These are phyloP conservation scores for Calocybe cyanea DNA, from an alignment of 768 basidiomycete genomes.

Conservation along the genomic window DNA sequence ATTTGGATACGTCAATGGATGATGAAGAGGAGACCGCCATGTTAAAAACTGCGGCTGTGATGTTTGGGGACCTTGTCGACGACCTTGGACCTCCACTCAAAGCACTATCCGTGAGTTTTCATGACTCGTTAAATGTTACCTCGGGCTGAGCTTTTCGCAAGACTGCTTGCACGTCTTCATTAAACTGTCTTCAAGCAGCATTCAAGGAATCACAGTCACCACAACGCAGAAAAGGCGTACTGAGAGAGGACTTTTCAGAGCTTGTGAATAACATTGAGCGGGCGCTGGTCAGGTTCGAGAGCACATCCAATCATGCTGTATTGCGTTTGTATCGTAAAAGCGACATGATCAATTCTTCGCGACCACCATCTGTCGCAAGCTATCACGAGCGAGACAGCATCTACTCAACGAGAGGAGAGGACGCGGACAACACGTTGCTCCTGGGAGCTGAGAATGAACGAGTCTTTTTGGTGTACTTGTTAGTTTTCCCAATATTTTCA, in stretches of 20 bases:
- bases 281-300: slow-evolving; percentile 71
- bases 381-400: slow-evolving; percentile 7
- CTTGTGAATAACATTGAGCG: slow-evolving; percentile 64
- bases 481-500: slow-evolving; percentile 27
- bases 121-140: not conserved
- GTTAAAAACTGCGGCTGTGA: slow-evolving; percentile 59
- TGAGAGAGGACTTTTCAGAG: slow-evolving; percentile 59
- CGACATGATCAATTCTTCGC: slow-evolving; percentile 25
- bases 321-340: slow-evolving; percentile 66
- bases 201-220: slow-evolving; percentile 48
- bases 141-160: slow-evolving; percentile 22
- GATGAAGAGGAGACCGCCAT: slow-evolving; percentile 37
- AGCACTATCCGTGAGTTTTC: slow-evolving; percentile 60
- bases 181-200: slow-evolving; percentile 61
- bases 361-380: slow-evolving; percentile 22
- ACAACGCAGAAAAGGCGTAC: slow-evolving; percentile 25
- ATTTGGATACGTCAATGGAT: slow-evolving; percentile 13
- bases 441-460: slow-evolving; percentile 66
- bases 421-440: slow-evolving; percentile 33
- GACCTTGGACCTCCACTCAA: slow-evolving; percentile 77
- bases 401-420: slow-evolving; percentile 16
- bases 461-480: slow-evolving; percentile 92
- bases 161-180: slow-evolving; percentile 56
- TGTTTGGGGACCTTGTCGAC: slow-evolving; percentile 78
- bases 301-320: slow-evolving; percentile 81